Percentiles rank a stretch among this genome's conserved stretches.
phyloP scores from a whole-genome alignment of 164 flowering plant species.

The Saururus chinensis region DNA sequence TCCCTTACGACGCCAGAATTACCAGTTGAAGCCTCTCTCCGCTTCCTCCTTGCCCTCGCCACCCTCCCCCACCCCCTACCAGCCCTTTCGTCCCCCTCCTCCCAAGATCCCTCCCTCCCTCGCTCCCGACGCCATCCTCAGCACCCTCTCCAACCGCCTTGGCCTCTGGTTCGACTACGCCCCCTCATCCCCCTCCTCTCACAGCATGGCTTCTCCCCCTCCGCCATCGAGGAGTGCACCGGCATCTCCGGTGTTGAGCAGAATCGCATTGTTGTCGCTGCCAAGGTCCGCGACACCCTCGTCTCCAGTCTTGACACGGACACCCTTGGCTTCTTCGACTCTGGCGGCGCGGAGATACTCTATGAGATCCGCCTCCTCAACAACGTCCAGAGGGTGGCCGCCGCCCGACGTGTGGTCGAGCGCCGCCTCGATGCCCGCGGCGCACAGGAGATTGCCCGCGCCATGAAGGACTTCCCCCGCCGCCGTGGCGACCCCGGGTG shows the following conservation, averaged over 20 bases:
- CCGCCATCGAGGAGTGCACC: conserved; percentile 70
- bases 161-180: conserved; percentile 88
- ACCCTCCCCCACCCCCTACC: conserved; percentile 38
- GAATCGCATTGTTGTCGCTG: conserved; percentile 62
- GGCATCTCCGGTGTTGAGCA: conserved; percentile 83
- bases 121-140: conserved; percentile 36
- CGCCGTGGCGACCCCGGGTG: conserved; percentile 53
- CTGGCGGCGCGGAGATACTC: conserved; percentile 53
- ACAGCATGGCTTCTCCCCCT: conserved; percentile 54
- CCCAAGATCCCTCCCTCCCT: conserved; percentile 46
- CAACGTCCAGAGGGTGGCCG: conserved; percentile 37
- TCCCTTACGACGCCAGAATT: neutral
- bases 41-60: conserved; percentile 1
- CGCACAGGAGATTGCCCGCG: conserved; percentile 64
- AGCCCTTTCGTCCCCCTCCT: conserved; percentile 67
- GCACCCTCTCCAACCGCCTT: conserved; percentile 56
- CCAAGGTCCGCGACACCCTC: conserved; percentile 65
- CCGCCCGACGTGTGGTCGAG: conserved; percentile 32
- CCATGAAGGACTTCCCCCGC: conserved; percentile 77
- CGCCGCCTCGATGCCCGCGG: conserved; percentile 30
- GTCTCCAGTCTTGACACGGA: conserved; percentile 36
- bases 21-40: conserved; percentile 1
- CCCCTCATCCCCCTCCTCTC: conserved; percentile 50
- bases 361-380: conserved; percentile 65
- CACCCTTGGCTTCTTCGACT: conserved; percentile 38